A percentile compares a stretch with the other conserved stretches of the same genome.
These are phyloP conservation scores for Tuctoria greenei DNA, from an alignment of 176 grass and related monocot genomes.

Conservation along the genomic window DNA sequence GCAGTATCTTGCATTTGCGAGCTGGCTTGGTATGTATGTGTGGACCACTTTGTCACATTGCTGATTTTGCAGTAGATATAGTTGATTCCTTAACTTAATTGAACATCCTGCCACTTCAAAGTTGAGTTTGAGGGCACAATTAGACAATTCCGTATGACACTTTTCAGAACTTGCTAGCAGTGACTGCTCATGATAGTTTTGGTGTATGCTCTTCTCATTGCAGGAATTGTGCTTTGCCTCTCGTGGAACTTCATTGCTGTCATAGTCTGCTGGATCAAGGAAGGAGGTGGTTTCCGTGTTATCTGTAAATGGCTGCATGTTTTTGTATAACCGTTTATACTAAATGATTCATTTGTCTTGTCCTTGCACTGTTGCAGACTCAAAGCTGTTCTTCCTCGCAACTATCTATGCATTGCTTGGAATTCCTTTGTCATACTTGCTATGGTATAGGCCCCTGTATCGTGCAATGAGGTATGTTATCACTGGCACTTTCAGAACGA, in stretches of 20 bases:
- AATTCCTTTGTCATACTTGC: slow-evolving; percentile 83
- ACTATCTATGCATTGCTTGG: slow-evolving; percentile 87
- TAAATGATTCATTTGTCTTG: slow-evolving; percentile 23
- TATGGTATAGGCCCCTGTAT: slow-evolving; percentile 93
- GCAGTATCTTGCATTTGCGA: slow-evolving; percentile 47
- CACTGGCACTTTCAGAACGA: background rate
- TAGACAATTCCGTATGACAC: background rate
- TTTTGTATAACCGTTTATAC: background rate
- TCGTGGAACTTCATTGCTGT: slow-evolving; percentile 90
- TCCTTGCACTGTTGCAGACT: slow-evolving; percentile 53
- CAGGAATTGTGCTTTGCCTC: slow-evolving; percentile 86
- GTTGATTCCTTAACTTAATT: background rate
- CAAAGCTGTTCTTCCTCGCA: slow-evolving; percentile 91
- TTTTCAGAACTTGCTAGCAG: background rate
- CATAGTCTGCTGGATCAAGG: slow-evolving; percentile 93
- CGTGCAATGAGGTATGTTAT: slow-evolving; percentile 76
- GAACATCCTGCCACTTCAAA: background rate
- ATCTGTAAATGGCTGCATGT: background rate
- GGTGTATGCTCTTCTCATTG: slow-evolving; percentile 14
- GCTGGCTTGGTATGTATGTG: slow-evolving; percentile 39
- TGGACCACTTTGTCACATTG: background rate
- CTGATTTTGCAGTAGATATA: background rate
- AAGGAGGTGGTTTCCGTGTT: slow-evolving; percentile 61
- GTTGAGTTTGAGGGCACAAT: background rate
- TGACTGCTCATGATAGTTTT: background rate